These are phyloP conservation scores for Dictyostelium firmibasis DNA, from an alignment of 78 protist genomes.

Conservation along the genomic window DNA sequence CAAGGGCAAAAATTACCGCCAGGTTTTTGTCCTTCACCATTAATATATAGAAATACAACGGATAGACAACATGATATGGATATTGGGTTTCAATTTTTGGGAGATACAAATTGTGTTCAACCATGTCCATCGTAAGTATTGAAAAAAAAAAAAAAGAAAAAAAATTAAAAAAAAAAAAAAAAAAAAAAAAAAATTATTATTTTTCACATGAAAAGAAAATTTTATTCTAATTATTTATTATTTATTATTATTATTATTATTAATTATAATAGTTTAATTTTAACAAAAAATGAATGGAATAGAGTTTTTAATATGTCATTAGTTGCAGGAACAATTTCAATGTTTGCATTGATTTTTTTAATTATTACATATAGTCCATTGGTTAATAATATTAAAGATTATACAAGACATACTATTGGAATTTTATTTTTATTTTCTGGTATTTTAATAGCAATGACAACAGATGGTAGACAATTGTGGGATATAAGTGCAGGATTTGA, in stretches of 20 bases:
- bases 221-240: no score
- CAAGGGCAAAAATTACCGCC: background rate
- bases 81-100: constrained; percentile 3
- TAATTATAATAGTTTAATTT: background rate
- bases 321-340: background rate
- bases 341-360: background rate
- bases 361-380: background rate
- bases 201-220: no score
- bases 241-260: background rate
- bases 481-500: background rate
- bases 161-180: background rate
- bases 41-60: constrained; percentile 32
- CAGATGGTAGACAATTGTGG: background rate
- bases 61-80: background rate
- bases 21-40: constrained; percentile 27
- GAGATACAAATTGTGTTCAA: background rate
- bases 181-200: no score
- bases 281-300: background rate
- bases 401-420: background rate
- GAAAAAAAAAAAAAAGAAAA: background rate
- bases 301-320: background rate
- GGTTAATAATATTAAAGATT: background rate
- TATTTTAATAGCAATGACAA: background rate
- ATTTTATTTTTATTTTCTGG: background rate
- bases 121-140: constrained; percentile 9